Evolutionary conservation across 768 basidiomycete species (phyloP).

Genomic region (Xerocomus brunneocitrinus): DNA sequence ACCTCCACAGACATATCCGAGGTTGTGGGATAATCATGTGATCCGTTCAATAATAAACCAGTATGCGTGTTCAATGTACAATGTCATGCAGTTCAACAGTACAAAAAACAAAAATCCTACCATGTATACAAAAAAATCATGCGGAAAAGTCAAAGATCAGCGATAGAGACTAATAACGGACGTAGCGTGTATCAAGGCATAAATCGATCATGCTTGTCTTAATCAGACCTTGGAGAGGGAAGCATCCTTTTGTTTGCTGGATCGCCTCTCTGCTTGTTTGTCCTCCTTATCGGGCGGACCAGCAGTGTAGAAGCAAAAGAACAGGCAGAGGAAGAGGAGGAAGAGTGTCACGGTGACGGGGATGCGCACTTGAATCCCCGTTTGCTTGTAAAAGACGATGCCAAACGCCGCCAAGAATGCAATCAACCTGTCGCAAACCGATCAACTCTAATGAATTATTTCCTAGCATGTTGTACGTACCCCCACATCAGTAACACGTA

Average conservation of each 20-base stretch:
- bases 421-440: conserved; percentile 24
- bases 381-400: conserved; percentile 27
- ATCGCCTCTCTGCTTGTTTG: neutral
- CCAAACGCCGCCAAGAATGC: conserved; percentile 32
- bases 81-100: neutral
- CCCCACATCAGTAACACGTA: conserved; percentile 39
- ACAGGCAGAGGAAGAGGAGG: conserved; percentile 19
- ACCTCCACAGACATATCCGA: no score
- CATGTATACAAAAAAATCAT: neutral
- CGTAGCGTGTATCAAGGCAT: neutral
- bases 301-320: conserved; percentile 29
- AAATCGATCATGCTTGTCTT: neutral
- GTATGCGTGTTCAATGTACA: neutral
- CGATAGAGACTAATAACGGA: neutral
- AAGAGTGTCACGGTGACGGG: conserved; percentile 24
- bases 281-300: conserved; percentile 18
- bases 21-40: no score
- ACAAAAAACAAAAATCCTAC: neutral
- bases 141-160: neutral
- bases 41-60: no score
- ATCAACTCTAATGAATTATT: neutral
- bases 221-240: conserved; percentile 3
- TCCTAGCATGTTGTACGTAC: conserved; percentile 17
- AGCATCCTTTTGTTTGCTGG: neutral
- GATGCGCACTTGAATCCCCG: conserved; percentile 23